A percentile compares a stretch with the other conserved stretches of the same genome.
These are phyloP conservation scores for Xylaria sp. DNA, from an alignment of 2,329 filamentous ascomycete species.

Conservation along the genomic window DNA sequence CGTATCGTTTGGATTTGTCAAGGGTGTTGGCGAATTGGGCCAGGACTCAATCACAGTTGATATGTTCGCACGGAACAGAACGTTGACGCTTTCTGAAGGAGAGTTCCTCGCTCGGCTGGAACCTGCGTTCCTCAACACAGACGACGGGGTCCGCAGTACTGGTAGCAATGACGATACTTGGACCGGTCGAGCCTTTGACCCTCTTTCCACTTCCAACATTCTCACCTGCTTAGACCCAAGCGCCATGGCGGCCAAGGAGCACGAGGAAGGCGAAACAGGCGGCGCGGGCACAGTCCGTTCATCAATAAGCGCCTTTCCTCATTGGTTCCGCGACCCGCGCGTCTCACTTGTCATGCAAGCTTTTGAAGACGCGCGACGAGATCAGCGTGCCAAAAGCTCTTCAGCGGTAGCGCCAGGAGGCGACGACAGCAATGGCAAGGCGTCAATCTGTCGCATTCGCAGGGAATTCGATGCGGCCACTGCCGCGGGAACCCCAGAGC, in stretches of 20 bases:
- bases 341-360: constrained; percentile 27
- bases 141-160: not conserved
- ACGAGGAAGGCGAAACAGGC: not conserved
- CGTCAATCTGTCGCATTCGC: too few species aligned
- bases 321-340: constrained; percentile 23
- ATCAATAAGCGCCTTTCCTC: not conserved
- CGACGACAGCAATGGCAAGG: too few species aligned
- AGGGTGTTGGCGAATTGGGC: not conserved
- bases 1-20: not conserved
- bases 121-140: constrained; percentile 42
- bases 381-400: too few species aligned
- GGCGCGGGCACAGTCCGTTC: too few species aligned
- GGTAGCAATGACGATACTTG: not conserved
- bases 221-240: constrained; percentile 26
- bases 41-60: not conserved
- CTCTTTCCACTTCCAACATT: constrained; percentile 18
- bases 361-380: constrained; percentile 21
- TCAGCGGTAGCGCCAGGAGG: too few species aligned
- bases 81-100: constrained; percentile 2
- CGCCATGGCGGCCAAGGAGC: constrained; percentile 17
- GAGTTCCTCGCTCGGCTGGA: constrained; percentile 43
- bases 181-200: too few species aligned
- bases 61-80: constrained; percentile 29
- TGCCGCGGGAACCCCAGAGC: too few species aligned
- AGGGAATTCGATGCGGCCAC: too few species aligned